Evolutionary conservation across 768 basidiomycete genomes (phyloP), one percentile per base, ranked within the genome.

Genomic region (Postia placenta): DNA sequence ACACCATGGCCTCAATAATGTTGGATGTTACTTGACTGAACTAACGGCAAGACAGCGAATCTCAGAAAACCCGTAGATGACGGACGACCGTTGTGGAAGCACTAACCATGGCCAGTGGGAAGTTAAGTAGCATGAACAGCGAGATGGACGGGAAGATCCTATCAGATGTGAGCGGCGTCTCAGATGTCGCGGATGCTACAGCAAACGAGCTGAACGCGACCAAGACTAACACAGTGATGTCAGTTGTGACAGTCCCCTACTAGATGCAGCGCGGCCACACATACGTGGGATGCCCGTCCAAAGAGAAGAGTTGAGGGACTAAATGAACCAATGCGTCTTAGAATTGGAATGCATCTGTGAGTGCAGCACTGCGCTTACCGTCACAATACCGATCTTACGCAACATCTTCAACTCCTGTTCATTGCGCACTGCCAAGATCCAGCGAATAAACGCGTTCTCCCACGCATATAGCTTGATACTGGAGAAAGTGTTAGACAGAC

Each of bases 91-190:
- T n/a, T 45, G 14, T 5, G 15, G 2, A 12, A 36, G 33, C 19
- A 61, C 72, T 33, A 62, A 86, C 85, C 87, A 91, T 87, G 2
- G 79, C 86, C 20, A 94, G 71, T 1, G 92, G 92, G 67, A 93
- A 93, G 49, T 85, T 82, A 25, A 95, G 70, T 0, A 95, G 72
- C 80, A 89, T 84, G 69, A 92, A 94, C 25, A 94, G 68, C 0
- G 90, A 85, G 53, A 98, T 92, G 0, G 90, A 83, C n/a, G 95
- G 95, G 76, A 98, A 98, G 54, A 97, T 94, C 44, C 92, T 70
- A 53, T 96, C 93, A 0, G 87, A 80, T 0, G 95, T 97, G 1
- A 98, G 66, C 3, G 92, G 89, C 24, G 63, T 74, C 0, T 74
- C 64, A 3, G 82, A 81, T 1, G 76, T 74, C 15, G 72, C 58